Percentiles rank a stretch among this genome's conserved stretches.
phyloP scores from a whole-genome alignment of 78 protist genomes.

The Chrysochromulina parva region DNA sequence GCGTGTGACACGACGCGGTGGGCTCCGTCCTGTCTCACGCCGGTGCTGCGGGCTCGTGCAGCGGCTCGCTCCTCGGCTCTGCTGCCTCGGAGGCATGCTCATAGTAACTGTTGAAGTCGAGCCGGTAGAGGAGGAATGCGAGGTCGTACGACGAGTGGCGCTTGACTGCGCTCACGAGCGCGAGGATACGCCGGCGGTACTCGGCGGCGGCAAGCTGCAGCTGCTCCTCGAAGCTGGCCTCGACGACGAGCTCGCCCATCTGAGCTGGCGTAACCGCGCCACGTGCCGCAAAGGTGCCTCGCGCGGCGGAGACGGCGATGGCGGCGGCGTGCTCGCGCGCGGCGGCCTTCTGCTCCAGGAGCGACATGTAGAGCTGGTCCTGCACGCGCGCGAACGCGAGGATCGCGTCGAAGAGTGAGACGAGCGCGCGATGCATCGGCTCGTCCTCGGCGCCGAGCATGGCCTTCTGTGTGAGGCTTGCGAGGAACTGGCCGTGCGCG shows the following conservation, averaged over 20 bases:
- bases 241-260: background rate
- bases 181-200: background rate
- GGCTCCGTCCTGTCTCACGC: too few species aligned
- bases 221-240: background rate
- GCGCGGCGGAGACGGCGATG: background rate
- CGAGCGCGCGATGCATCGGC: background rate
- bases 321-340: background rate
- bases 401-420: background rate
- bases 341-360: background rate
- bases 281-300: background rate
- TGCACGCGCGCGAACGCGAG: background rate
- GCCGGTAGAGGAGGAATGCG: background rate
- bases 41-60: too few species aligned
- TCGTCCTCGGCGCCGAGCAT: background rate
- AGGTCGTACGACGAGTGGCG: conserved; percentile 11
- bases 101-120: conserved; percentile 1
- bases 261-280: background rate
- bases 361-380: background rate
- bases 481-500: background rate
- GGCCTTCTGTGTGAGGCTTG: background rate
- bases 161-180: background rate
- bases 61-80: too few species aligned
- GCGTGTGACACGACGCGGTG: too few species aligned
- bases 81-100: background rate
- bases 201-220: background rate